Base-by-base conservation (phyloP, 2,329 filamentous ascomycete species). In the Colletotrichum scovillei region DNA sequence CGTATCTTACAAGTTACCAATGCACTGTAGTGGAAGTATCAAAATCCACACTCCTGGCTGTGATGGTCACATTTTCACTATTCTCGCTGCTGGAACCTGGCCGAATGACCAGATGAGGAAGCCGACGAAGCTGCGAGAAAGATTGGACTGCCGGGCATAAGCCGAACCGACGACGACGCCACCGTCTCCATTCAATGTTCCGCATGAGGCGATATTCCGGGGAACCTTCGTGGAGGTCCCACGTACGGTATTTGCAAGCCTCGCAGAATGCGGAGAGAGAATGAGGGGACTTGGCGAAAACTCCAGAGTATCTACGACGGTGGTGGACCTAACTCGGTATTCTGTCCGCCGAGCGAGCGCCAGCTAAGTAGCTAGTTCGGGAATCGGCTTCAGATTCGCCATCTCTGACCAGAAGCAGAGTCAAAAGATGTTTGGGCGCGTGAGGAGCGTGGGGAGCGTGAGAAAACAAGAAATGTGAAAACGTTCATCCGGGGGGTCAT, bases 171-270 rank as follows among this genome's bases (percentile, higher is more conserved):
- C 63, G 46, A 63, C 28, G 42, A 22, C 52, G 52, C 60, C 60
- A 53, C 49, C 22, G 38, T 55, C 60, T 19, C 22, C 62, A 56
- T 55, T 19, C 30, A 14, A n/a, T 42, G 53, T 56, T 19, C 30
- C 62, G 53, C 28, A 52, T 28, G 38, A 57, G 55, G 53, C 62
- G 26, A 49, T 46, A 74, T 72, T 72, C 72, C 69, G 72, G 72
- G 69, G 72, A 72, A 74, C 65, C 59, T 32, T 72, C 59, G 72
- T 53, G 60, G 59, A 63, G 68, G 69, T 49, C 46, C 70, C 70
- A 73, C 66, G 70, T 69, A 55, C 62, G 52, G 22, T 22, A 69
- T 59, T 38, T 42, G 65, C 38, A 63, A 63, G 62, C 62, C 28
- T 71, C 49, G 14, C 62, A 60, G 57, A 64, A 60, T 69, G 70